These are phyloP conservation scores for Phytophthora pistaciae DNA, from an alignment of 352 stramenopile species.

Conservation along the genomic window DNA sequence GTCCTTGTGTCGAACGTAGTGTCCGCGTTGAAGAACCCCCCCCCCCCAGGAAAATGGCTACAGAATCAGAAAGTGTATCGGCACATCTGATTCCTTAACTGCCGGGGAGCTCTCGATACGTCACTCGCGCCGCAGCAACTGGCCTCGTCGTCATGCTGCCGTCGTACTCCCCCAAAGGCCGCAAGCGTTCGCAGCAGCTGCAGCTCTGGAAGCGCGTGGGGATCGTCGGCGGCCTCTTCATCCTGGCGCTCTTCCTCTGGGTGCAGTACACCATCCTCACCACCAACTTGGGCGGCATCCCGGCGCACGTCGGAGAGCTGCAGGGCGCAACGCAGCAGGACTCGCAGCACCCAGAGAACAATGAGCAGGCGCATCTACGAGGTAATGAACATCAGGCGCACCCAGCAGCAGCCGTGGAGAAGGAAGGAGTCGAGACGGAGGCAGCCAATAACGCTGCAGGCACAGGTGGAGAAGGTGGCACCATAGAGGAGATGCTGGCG, in stretches of 20 bases:
- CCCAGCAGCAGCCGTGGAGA: neutral
- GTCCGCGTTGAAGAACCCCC: too few species aligned
- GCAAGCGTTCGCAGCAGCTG: conserved; percentile 30
- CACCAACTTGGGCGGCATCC: conserved; percentile 34
- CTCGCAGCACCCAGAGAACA: conserved; percentile 5
- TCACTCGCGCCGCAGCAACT: conserved; percentile 11
- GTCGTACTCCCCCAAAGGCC: conserved; percentile 25
- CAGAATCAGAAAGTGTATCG: neutral
- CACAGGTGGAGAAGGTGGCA: conserved; percentile 9
- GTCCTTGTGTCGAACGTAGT: neutral
- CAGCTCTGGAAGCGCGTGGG: conserved; percentile 37
- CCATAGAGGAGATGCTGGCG: conserved; percentile 95
- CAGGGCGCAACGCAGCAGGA: conserved; percentile 28
- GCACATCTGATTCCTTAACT: conserved; percentile 3
- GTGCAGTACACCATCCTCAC: conserved; percentile 67
- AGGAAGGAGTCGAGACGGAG: conserved; percentile 3
- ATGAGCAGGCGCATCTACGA: conserved; percentile 19
- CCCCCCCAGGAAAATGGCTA: too few species aligned
- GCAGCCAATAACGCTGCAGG: conserved; percentile 4
- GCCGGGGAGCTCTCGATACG: conserved; percentile 1
- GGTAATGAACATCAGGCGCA: conserved; percentile 7
- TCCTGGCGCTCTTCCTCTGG: conserved; percentile 49
- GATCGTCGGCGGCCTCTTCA: conserved; percentile 12
- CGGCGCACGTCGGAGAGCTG: conserved; percentile 31
- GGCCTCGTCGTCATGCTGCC: conserved; percentile 25